Evolutionary conservation across 2,329 filamentous ascomycete genomes (phyloP), one percentile per base, ranked within the genome.

Genomic region (Neurospora sp.): DNA sequence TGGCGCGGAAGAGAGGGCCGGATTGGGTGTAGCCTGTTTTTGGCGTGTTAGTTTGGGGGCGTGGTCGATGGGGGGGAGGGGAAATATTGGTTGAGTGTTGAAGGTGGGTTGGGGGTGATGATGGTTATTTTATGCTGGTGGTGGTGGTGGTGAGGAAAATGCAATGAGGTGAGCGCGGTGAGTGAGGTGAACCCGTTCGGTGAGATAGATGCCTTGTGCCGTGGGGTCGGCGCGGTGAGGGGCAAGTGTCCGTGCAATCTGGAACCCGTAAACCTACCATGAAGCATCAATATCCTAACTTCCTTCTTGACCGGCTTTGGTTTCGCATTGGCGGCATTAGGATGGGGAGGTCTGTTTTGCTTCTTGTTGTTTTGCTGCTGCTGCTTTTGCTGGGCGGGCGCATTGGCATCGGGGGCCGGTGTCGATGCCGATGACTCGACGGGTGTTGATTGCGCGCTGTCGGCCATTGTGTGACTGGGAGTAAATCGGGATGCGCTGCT

Each of bases 1-100:
- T 97, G 79, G 90, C 87, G 78, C 89, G 90, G 86, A 97, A 97
- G 73, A 93, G 84, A 4, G 90, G 81, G 4, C 94, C 93, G 38
- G 92, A 96, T 84, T 98, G 95, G 8, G 95, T 97, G 86, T 90
- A 97, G 80, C 95, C 91, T 90, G 70, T 11, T 68, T 36, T 33
- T 33, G 28, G 28, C 28, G 28, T 33, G 28, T 33, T 33, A 33
- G 28, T 6, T 33, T 33, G 5, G 5, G 28, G 28, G 28, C 1
- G 28, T 4, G 28, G 28, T 33, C 5, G 28, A 33, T 33, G 28
- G 28, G 28, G 28, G 7, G 28, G 28, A 7, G 28, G 28, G 5
- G 28, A 1, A 6, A 33, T 33, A 33, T 33, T 33, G 28, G 28
- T 33, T 33, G 28, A 28, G 28, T 28, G 3, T 33, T 33, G 28